Conservation (phyloP, 768 basidiomycete genomes). For the Rhodotorula taiwanensis region DNA sequence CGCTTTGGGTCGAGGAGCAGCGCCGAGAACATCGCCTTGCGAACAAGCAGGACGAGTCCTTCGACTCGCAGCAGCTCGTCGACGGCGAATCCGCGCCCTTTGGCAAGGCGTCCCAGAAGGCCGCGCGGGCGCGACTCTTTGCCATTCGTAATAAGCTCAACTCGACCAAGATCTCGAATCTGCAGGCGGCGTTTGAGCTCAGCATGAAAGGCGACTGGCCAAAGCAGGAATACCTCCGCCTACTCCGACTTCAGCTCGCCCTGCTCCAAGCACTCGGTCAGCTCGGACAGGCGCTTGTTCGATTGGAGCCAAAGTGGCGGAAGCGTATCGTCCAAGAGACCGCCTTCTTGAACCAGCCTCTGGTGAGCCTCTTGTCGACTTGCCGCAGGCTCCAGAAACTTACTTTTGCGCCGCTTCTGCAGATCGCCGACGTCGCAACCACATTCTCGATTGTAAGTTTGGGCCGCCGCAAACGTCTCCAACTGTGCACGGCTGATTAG, state of each 20-base stretch:
- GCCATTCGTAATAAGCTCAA: slow-evolving; percentile 27
- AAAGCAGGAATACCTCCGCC: slow-evolving; percentile 48
- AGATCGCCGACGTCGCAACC: slow-evolving; percentile 51
- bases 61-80: neutral
- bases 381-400: neutral
- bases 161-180: slow-evolving; percentile 29
- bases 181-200: slow-evolving; percentile 31
- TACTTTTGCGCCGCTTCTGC: neutral
- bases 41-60: neutral
- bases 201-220: slow-evolving; percentile 53
- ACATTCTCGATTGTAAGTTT: slow-evolving; percentile 45
- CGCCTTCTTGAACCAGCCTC: slow-evolving; percentile 55
- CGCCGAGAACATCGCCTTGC: neutral
- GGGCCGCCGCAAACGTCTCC: neutral
- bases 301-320: slow-evolving; percentile 50
- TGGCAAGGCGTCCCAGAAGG: neutral
- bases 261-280: slow-evolving; percentile 45
- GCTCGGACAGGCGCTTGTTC: slow-evolving; percentile 47
- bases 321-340: slow-evolving; percentile 49
- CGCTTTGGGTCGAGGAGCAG: slow-evolving; percentile 19
- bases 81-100: slow-evolving; percentile 7
- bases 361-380: slow-evolving; percentile 43
- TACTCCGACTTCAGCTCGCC: slow-evolving; percentile 49
- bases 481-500: fast-evolving
- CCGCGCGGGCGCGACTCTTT: slow-evolving; percentile 20